Evolutionary conservation across 2,329 filamentous ascomycete species (phyloP).

Genomic region (Fusarium ambrosium): DNA sequence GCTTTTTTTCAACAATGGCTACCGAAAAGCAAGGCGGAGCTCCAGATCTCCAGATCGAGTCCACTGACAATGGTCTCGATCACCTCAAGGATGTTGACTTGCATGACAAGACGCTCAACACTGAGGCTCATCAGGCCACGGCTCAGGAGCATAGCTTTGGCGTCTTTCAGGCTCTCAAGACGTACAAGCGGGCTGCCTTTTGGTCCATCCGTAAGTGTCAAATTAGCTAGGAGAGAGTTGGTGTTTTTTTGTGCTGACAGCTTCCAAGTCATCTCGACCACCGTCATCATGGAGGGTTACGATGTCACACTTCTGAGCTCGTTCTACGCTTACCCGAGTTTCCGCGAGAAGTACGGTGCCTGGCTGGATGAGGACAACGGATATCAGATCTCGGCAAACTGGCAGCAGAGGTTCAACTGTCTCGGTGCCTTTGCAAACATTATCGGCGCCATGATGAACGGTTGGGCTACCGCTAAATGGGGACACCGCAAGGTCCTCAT

Average conservation of each 20-base stretch:
- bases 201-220: constrained; percentile 55
- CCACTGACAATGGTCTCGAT: constrained; percentile 46
- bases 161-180: constrained; percentile 54
- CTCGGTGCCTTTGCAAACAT: constrained; percentile 54
- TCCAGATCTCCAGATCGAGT: constrained; percentile 49
- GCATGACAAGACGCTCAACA: constrained; percentile 55
- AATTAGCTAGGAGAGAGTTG: too few species aligned
- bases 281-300: constrained; percentile 66
- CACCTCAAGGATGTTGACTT: constrained; percentile 52
- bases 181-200: constrained; percentile 56
- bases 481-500: constrained; percentile 63
- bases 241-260: constrained; percentile 10
- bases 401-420: constrained; percentile 64
- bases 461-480: constrained; percentile 56
- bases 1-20: constrained; percentile 31
- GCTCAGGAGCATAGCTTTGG: constrained; percentile 54
- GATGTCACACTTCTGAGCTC: constrained; percentile 62
- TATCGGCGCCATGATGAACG: constrained; percentile 58
- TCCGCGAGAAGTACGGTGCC: constrained; percentile 57
- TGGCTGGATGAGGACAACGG: constrained; percentile 51
- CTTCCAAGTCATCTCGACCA: constrained; percentile 58
- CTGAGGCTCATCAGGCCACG: constrained; percentile 54
- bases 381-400: constrained; percentile 63
- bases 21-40: constrained; percentile 38
- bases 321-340: constrained; percentile 60